Percentiles rank a stretch among this genome's conserved stretches.
Conservation (phyloP, 2,329 filamentous ascomycete species). For the Fusarium nematophilum region DNA sequence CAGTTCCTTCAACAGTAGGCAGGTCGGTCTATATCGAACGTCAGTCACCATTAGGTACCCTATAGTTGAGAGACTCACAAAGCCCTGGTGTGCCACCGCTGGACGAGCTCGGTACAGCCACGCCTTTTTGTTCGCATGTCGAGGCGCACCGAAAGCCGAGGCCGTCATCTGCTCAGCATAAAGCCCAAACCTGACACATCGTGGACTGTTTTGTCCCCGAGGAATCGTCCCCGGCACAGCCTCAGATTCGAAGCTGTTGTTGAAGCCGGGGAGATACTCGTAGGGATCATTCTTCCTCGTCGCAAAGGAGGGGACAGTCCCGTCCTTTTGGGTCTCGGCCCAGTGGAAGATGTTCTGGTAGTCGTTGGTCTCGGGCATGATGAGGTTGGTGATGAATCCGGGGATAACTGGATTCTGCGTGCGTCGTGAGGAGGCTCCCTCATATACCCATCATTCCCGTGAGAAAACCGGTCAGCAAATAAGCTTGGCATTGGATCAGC, state of each 20-base stretch:
- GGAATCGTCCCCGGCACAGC: conserved; percentile 59
- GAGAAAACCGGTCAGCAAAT: conserved; percentile 34
- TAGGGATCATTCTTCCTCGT: conserved; percentile 56
- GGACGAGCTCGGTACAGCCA: conserved; percentile 46
- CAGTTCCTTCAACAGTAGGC: conserved; percentile 38
- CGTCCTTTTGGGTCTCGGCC: conserved; percentile 71
- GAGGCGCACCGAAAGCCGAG: conserved; percentile 46
- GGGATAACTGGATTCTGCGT: too few relatives aligned
- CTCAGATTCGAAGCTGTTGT: conserved; percentile 58
- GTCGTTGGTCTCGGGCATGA: conserved; percentile 44
- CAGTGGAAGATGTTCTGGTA: conserved; percentile 66
- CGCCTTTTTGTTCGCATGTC: conserved; percentile 46
- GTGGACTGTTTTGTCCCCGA: conserved; percentile 57
- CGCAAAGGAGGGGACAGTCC: conserved; percentile 63
- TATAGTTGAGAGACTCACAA: conserved; percentile 11
- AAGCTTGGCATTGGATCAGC: neutral
- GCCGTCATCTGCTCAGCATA: conserved; percentile 59
- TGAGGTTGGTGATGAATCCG: too few relatives aligned
- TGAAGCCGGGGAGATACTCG: conserved; percentile 66
- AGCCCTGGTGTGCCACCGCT: conserved; percentile 48
- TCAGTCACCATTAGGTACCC: accelerated
- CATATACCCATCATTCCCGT: conserved; percentile 18
- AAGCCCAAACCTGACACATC: conserved; percentile 52
- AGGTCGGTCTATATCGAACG: conserved; percentile 36
- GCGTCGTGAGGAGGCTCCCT: too few relatives aligned